Conservation (phyloP, 2,329 filamentous ascomycete genomes). For the Hypoxylon sp. region DNA sequence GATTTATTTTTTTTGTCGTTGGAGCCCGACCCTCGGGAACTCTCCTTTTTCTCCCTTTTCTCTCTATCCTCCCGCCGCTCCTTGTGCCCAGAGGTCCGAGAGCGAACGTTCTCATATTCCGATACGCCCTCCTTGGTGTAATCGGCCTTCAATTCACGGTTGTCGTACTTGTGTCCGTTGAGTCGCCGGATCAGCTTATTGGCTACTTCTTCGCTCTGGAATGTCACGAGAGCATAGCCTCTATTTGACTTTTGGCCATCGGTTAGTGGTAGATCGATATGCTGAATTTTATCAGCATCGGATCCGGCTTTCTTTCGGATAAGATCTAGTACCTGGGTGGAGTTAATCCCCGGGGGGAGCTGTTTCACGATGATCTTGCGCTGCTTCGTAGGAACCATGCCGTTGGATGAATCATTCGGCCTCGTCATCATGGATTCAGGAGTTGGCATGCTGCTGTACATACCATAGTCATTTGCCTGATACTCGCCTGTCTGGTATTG, state of each 20-base stretch:
- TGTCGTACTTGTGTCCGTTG: conserved; percentile 49
- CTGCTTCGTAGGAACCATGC: conserved; percentile 46
- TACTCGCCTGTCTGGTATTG: conserved; percentile 44
- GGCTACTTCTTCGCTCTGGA: conserved; percentile 50
- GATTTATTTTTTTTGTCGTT: conserved; percentile 47
- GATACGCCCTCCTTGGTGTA: conserved; percentile 53
- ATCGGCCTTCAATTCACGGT: conserved; percentile 47
- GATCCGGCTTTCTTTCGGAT: conserved; percentile 50
- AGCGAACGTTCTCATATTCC: conserved; percentile 41
- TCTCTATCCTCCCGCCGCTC: conserved; percentile 44
- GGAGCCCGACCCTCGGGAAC: conserved; percentile 30
- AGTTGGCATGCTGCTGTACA: conserved; percentile 33
- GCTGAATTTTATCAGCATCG: conserved; percentile 48
- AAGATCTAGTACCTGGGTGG: conserved; percentile 50
- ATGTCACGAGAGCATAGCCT: conserved; percentile 51
- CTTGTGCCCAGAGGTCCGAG: conserved; percentile 37
- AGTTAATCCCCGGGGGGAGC: conserved; percentile 47
- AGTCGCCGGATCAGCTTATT: conserved; percentile 49
- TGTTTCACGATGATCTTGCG: conserved; percentile 54
- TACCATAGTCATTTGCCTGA: conserved; percentile 42
- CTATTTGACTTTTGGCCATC: conserved; percentile 46
- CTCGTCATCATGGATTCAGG: conserved; percentile 22
- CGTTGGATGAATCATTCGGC: conserved; percentile 15
- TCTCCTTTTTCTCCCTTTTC: conserved; percentile 48
- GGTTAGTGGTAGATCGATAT: conserved; percentile 50